Evolutionary conservation across 148 eudicot genomes (phyloP), one percentile per base, ranked within the genome.

Genomic region (Diospyros kaki): DNA sequence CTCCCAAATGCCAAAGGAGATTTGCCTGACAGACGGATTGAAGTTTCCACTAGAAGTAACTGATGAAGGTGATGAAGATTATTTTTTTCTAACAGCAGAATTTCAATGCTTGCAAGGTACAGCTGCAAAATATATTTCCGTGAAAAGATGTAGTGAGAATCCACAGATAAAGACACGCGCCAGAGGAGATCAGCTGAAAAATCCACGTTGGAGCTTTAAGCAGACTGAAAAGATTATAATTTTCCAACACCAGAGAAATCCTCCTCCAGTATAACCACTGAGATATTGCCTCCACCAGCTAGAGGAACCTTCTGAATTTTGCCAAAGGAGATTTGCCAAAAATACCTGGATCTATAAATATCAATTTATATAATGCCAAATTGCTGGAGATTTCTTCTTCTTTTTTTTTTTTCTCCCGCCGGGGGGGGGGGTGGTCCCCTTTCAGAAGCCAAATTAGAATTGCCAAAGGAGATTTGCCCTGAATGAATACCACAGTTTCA

Each of bases 281-380:
- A 58, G 55, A 54, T 8, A 75, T 51, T 28, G 28, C 28, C 28
- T 4, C 43, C 14, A 7, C 44, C 54, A 58, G 44, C 64, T 18
- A 45, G 72, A 55, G 65, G 58, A 50, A 70, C 12, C 56, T 48
- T 4, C 39, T 48, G 10, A 48, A 44, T 68, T 72, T 77, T 86
- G 93, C 98, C 93, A 90, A 89, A 86, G 87, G 88, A 90, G 89
- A 86, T 83, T 87, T 93, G 82, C 87, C 89, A 89, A 50, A 41
- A 72, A 68, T 77, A 83, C 82, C 77, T 51, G 75, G 80, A 81
- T 72, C 73, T 58, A 77, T 62, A 8, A 45, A 44, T 58, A 45
- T 45, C 6, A 17, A 50, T 17, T 64, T 51, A 54, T 10, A 45
- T 61, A 44, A 58, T 42, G 64, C 58, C 55, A 68, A 44, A 65